Conservation (phyloP, 2,329 filamentous ascomycete genomes). For the Pyrenophora seminiperda region DNA sequence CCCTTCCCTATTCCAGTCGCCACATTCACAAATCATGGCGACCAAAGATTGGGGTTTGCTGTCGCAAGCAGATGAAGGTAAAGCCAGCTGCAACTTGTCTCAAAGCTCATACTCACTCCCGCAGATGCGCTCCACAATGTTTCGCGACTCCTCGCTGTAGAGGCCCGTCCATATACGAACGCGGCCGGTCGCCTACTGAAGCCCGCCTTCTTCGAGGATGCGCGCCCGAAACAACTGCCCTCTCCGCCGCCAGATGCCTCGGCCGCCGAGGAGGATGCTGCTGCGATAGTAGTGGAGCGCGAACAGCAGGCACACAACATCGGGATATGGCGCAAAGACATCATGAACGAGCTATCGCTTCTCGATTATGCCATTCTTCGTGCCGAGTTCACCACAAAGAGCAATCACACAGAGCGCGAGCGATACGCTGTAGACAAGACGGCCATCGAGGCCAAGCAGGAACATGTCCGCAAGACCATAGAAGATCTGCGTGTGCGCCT, state of each 20-base stretch:
- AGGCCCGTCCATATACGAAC: constrained; percentile 90
- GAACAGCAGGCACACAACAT: constrained; percentile 62
- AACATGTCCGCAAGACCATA: constrained; percentile 77
- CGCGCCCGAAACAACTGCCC: constrained; percentile 61
- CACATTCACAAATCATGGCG: constrained; percentile 51
- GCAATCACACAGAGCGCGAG: constrained; percentile 81
- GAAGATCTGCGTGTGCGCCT: constrained; percentile 73
- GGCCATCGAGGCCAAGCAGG: constrained; percentile 77
- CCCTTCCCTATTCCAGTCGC: neutral
- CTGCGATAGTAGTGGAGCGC: constrained; percentile 51
- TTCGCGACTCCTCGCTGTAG: constrained; percentile 81
- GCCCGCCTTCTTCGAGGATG: constrained; percentile 67
- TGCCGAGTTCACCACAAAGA: constrained; percentile 82
- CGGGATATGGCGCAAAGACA: constrained; percentile 77
- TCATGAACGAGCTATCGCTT: constrained; percentile 84
- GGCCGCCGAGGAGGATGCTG: constrained; percentile 53
- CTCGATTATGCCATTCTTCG: constrained; percentile 86
- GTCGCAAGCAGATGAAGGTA: constrained; percentile 71
- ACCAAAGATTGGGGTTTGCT: constrained; percentile 65
- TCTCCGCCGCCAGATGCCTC: constrained; percentile 70
- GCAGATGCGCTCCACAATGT: constrained; percentile 79
- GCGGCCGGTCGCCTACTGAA: constrained; percentile 80
- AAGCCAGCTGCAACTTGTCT: neutral
- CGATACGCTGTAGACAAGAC: constrained; percentile 82
- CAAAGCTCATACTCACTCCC: constrained; percentile 17